These are phyloP conservation scores for Mucuna pruriens DNA, from an alignment of 306 rosid genomes.

Conservation along the genomic window DNA sequence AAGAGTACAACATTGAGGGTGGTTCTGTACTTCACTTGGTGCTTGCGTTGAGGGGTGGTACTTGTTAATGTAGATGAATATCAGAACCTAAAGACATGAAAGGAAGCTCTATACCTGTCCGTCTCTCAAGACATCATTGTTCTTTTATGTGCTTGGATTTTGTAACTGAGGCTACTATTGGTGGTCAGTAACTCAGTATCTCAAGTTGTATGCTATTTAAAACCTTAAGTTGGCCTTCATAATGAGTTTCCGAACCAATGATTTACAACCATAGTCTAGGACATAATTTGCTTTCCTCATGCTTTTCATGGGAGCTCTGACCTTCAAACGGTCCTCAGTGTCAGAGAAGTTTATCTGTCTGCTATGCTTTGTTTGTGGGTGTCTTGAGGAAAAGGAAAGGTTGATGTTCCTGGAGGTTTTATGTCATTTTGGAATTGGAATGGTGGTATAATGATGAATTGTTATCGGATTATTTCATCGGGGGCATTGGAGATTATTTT, in stretches of 20 bases:
- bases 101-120: constrained; percentile 30
- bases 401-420: neutral
- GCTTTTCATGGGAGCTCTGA: neutral
- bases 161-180: constrained; percentile 25
- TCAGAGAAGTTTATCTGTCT: neutral
- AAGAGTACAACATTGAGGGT: constrained; percentile 97
- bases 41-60: constrained; percentile 93
- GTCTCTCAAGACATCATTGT: constrained; percentile 34
- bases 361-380: neutral
- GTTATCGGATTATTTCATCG: neutral
- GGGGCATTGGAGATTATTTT: neutral
- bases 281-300: neutral
- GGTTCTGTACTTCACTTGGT: constrained; percentile 97
- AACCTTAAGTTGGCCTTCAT: constrained; percentile 24
- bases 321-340: neutral
- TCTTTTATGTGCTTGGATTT: constrained; percentile 28
- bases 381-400: neutral
- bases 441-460: neutral
- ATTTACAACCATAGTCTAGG: constrained; percentile 5
- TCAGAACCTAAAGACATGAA: constrained; percentile 40
- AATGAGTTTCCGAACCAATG: constrained; percentile 19
- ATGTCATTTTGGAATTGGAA: neutral
- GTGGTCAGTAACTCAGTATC: constrained; percentile 14
- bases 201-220: constrained; percentile 30
- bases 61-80: constrained; percentile 40